Evolutionary conservation across 108 stramenopile species (phyloP).

Genomic region (Cylindrotheca fusiformis): DNA sequence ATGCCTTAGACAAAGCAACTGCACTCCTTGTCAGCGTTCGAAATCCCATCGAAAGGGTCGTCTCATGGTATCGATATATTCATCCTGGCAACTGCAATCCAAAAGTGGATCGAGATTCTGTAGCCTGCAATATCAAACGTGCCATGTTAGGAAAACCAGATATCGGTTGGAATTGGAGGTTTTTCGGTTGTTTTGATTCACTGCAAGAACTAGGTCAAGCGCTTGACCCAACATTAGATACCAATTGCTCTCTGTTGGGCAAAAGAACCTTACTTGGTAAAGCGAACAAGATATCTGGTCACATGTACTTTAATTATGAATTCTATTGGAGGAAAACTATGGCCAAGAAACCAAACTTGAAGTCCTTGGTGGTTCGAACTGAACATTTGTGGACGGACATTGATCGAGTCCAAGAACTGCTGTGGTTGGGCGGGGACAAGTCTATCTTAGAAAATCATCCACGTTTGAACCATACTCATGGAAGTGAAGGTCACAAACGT

Average conservation of each 20-base stretch:
- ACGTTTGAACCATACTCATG: constrained; percentile 7
- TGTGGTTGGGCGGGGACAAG: background rate
- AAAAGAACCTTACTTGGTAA: constrained; percentile 16
- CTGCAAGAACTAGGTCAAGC: background rate
- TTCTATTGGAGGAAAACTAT: constrained; percentile 19
- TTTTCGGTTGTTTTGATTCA: constrained; percentile 9
- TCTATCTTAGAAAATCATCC: background rate
- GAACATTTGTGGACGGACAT: constrained; percentile 36
- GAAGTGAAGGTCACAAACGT: constrained; percentile 16
- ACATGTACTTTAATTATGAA: constrained; percentile 17
- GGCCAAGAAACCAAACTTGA: constrained; percentile 20
- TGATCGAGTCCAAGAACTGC: constrained; percentile 1
- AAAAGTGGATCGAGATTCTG: constrained; percentile 8
- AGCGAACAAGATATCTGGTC: constrained; percentile 5
- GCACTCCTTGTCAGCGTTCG: constrained; percentile 21
- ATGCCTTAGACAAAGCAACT: constrained; percentile 5
- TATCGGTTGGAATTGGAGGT: background rate
- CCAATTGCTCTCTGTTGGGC: constrained; percentile 5
- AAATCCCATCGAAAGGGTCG: constrained; percentile 23
- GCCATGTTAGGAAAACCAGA: background rate
- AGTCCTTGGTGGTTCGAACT: constrained; percentile 38
- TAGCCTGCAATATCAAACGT: constrained; percentile 22
- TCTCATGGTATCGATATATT: constrained; percentile 25
- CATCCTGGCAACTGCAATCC: constrained; percentile 23
- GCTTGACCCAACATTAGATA: background rate